Conservation (phyloP, 768 basidiomycete genomes). For the Boletus speciosus region DNA sequence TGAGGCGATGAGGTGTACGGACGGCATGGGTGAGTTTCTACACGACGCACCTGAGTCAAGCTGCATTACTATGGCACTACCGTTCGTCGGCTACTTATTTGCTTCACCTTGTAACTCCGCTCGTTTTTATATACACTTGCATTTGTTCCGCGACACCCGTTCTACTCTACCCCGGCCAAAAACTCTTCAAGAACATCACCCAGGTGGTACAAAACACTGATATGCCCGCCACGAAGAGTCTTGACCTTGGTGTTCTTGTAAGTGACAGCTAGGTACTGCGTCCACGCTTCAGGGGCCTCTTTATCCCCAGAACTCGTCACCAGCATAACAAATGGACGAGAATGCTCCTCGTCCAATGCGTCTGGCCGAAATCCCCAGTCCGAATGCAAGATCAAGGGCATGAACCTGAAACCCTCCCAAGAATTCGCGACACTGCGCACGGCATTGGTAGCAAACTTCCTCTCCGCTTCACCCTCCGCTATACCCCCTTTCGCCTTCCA, state of each 20-base stretch:
- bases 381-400: constrained; percentile 41
- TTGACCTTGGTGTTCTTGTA: constrained; percentile 44
- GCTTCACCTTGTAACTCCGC: constrained; percentile 16
- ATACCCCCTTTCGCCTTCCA: constrained; percentile 42
- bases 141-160: too few species aligned
- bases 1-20: too few species aligned
- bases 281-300: constrained; percentile 41
- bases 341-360: constrained; percentile 43
- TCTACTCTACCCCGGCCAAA: constrained; percentile 13
- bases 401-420: constrained; percentile 52
- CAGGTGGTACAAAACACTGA: constrained; percentile 42
- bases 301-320: constrained; percentile 41
- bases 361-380: constrained; percentile 50
- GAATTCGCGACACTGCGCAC: constrained; percentile 45
- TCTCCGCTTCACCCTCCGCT: constrained; percentile 43
- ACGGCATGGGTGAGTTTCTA: too few species aligned
- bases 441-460: constrained; percentile 39
- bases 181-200: constrained; percentile 44
- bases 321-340: constrained; percentile 43
- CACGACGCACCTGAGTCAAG: too few species aligned
- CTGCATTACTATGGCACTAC: constrained; percentile 2
- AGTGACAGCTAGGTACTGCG: constrained; percentile 43
- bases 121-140: background rate
- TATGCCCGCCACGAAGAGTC: constrained; percentile 47
- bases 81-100: constrained; percentile 6